Percentiles rank a stretch among this genome's conserved stretches.
phyloP scores from a whole-genome alignment of 2,329 filamentous ascomycete genomes.

The Rasamsonia emersonii region DNA sequence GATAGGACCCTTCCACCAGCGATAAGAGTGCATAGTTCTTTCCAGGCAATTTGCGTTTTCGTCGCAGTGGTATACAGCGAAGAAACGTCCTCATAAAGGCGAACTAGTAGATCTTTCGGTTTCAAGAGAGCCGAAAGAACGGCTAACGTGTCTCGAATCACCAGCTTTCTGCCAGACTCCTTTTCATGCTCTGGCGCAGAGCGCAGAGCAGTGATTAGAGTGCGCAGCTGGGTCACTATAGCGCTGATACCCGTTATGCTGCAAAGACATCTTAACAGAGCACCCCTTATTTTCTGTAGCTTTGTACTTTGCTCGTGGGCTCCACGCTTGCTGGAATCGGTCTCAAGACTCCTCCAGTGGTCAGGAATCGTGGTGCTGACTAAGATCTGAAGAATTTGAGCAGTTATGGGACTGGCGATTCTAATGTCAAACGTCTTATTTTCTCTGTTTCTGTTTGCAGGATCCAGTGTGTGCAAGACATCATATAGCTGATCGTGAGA shows the following conservation, averaged over 20 bases:
- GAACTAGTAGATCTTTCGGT: conserved; percentile 32
- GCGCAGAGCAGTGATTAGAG: conserved; percentile 38
- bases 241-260: conserved; percentile 73
- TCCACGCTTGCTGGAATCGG: conserved; percentile 9
- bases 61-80: conserved; percentile 29
- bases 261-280: conserved; percentile 55
- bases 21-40: conserved; percentile 51
- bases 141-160: conserved; percentile 28
- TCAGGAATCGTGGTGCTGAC: conserved; percentile 68
- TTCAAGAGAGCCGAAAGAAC: conserved; percentile 34
- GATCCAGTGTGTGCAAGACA: conserved; percentile 28
- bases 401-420: conserved; percentile 56
- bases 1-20: conserved; percentile 54
- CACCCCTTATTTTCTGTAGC: conserved; percentile 27
- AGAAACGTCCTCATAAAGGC: conserved; percentile 39
- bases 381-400: conserved; percentile 67
- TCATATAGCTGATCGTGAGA: conserved; percentile 22
- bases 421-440: conserved; percentile 46
- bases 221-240: conserved; percentile 60
- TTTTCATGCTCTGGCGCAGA: conserved; percentile 19
- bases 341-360: conserved; percentile 62
- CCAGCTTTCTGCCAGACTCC: conserved; percentile 24
- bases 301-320: conserved; percentile 6
- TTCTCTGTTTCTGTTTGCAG: conserved; percentile 16
- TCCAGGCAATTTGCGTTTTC: conserved; percentile 51